Base-by-base conservation (phyloP, 1,284 basidiomycete species). In the Puccinia polysora region DNA sequence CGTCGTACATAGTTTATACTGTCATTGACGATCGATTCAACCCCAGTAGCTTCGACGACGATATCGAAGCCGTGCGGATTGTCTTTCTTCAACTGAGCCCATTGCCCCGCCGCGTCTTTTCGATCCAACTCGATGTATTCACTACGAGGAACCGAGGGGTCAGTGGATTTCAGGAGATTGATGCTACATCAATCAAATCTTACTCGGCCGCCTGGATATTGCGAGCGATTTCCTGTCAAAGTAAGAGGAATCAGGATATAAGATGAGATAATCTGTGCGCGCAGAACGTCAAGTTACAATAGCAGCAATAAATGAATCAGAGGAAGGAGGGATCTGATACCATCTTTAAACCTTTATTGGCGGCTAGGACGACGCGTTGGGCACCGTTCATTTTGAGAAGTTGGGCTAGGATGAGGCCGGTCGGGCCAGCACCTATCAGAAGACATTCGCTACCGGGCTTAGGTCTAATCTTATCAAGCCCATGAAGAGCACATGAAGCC, bases 41-140 rank as follows among this genome's bases (percentile, higher is more conserved):
- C 86, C 70, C 90, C 90, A 2, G 90, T 92, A 45, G 89, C 90
- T 81, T 92, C 90, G 62, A 89, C 89, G 34, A 93, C 90, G 47
- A 91, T 85, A 79, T 93, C 90, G 78, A 93, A 92, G 25, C 90
- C 90, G 78, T 89, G 87, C 36, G 88, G 89, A 79, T 92, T 85
- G 74, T 88, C 86, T 77, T 86, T 81, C 82, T 87, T 89, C 75
- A 93, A 81, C 79, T 88, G 81, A 43, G 82, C 83, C 90, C 89
- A 92, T 78, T 91, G 89, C 0, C 84, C 81, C n/a, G 83, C 84
- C n/a, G 89, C 87, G 78, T 89, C 83, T 74, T 84, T 77, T 74
- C 90, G 81, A 77, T 92, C 89, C 40, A 93, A 83, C 78, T 91
- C 90, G 76, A 92, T 83, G 79, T 91, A 92, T 77, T 87, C 87